phyloP scores from a whole-genome alignment of 352 stramenopile species.

The Globisporangium splendens region DNA sequence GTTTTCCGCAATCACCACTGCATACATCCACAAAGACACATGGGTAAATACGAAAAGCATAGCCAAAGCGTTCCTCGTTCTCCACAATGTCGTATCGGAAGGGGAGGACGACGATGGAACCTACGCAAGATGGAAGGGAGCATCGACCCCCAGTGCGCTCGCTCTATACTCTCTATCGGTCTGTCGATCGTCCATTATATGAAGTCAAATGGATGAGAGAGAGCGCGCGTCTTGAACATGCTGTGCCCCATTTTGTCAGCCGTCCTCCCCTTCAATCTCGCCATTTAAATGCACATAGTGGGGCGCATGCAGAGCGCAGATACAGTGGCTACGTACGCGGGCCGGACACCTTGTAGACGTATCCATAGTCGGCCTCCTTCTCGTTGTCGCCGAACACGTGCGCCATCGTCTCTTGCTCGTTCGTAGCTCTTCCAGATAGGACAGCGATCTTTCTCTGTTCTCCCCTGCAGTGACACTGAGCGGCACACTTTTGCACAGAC shows the following conservation, averaged over 20 bases:
- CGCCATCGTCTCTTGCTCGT: slow-evolving; percentile 46
- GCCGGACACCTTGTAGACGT: slow-evolving; percentile 99
- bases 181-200: too few species aligned
- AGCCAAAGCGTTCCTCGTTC: too few species aligned
- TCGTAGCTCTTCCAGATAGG: slow-evolving; percentile 2
- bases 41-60: too few species aligned
- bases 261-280: too few species aligned
- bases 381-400: slow-evolving; percentile 85
- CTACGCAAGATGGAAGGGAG: too few species aligned
- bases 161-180: too few species aligned
- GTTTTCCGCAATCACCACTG: slow-evolving; percentile 98
- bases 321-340: slow-evolving; percentile 71
- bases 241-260: not conserved
- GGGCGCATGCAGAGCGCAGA: not conserved
- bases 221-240: not conserved
- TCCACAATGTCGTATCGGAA: too few species aligned
- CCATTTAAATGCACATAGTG: not conserved
- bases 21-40: not conserved
- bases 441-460: slow-evolving; percentile 43
- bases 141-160: too few species aligned
- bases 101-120: too few species aligned
- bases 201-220: too few species aligned
- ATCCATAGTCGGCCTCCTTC: slow-evolving; percentile 96
- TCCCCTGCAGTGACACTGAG: slow-evolving; percentile 8
- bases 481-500: not conserved